phyloP scores from a whole-genome alignment of 352 stramenopile species.

The Elongisporangium prolatum region DNA sequence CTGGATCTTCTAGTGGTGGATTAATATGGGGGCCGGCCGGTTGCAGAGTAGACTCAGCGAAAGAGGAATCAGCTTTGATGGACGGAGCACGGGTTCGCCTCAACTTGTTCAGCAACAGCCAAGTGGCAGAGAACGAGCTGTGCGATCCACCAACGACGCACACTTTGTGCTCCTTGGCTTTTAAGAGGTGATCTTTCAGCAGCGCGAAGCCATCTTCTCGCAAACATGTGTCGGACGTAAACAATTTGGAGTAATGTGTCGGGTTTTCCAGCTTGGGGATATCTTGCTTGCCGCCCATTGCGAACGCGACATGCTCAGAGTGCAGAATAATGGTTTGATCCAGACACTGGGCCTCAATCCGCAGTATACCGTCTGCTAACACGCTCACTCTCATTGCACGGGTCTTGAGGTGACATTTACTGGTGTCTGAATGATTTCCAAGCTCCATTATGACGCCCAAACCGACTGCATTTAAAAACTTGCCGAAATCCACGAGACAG shows the following conservation, averaged over 20 bases:
- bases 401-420: constrained; percentile 47
- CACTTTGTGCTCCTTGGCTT: constrained; percentile 48
- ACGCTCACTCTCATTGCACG: constrained; percentile 41
- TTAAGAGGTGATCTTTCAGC: constrained; percentile 40
- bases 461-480: constrained; percentile 60
- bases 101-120: constrained; percentile 71
- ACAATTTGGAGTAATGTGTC: constrained; percentile 47
- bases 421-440: constrained; percentile 26
- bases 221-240: constrained; percentile 60
- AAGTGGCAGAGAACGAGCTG: constrained; percentile 81
- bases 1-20: background rate
- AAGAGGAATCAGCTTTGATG: background rate
- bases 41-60: background rate
- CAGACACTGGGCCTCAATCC: constrained; percentile 27
- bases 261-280: constrained; percentile 29
- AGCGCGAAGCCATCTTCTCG: constrained; percentile 51
- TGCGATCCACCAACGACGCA: constrained; percentile 83
- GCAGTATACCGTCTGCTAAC: constrained; percentile 40
- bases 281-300: constrained; percentile 61
- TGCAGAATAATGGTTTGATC: constrained; percentile 32
- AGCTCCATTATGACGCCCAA: constrained; percentile 41
- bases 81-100: constrained; percentile 5
- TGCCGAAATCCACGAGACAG: constrained; percentile 56
- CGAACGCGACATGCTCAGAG: constrained; percentile 61
- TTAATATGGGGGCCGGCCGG: background rate